Evolutionary conservation across 345 rosid species (phyloP).

Genomic region (Arabidopsis suecica): DNA sequence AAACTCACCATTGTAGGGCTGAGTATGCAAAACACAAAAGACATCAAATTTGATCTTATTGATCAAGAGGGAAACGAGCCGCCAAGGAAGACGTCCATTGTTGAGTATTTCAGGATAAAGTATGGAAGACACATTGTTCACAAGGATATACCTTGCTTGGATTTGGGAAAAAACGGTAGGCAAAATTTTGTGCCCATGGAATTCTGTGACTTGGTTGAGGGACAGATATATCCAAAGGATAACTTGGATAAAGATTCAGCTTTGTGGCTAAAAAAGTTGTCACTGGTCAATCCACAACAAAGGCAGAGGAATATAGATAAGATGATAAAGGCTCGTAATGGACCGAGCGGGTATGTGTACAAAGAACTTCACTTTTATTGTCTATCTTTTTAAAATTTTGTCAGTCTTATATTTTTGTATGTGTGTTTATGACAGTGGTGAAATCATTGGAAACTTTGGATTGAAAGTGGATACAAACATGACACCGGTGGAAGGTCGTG

Average conservation of each 20-base stretch:
- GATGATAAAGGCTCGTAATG: constrained; percentile 55
- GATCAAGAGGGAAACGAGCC: constrained; percentile 55
- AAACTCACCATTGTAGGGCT: constrained; percentile 59
- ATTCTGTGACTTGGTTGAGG: constrained; percentile 72
- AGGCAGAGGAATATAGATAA: constrained; percentile 54
- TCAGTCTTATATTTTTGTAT: background rate
- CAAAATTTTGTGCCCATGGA: constrained; percentile 79
- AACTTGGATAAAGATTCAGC: constrained; percentile 52
- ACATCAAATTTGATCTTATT: constrained; percentile 48
- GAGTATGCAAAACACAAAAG: constrained; percentile 50
- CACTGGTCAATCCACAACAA: constrained; percentile 54
- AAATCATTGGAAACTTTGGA: constrained; percentile 63
- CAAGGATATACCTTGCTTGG: constrained; percentile 71
- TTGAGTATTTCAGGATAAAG: constrained; percentile 68
- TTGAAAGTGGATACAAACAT: constrained; percentile 61
- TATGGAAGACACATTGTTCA: constrained; percentile 53
- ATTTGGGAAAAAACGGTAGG: constrained; percentile 61
- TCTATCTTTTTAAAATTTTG: constrained; percentile 12
- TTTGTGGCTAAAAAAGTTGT: constrained; percentile 50
- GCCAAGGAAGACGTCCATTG: constrained; percentile 41
- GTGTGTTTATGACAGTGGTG: constrained; percentile 56
- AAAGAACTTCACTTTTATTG: background rate
- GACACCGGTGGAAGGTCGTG: constrained; percentile 77
- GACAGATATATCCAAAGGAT: constrained; percentile 87
- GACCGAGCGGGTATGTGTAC: constrained; percentile 75